Conservation (phyloP, 345 rosid genomes). For the Cardamine occulta region DNA sequence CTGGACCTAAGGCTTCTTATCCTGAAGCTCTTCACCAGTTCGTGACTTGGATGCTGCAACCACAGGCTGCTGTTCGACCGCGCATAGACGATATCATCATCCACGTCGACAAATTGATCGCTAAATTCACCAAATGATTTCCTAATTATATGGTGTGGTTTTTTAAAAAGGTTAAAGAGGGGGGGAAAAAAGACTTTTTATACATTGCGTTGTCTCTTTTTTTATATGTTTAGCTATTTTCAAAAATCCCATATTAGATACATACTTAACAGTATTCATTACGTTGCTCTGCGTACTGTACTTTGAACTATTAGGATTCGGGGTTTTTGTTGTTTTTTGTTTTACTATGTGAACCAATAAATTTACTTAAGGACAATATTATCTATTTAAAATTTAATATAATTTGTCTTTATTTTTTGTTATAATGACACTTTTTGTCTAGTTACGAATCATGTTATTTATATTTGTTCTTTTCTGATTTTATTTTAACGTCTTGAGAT, state of each 20-base stretch:
- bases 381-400: neutral
- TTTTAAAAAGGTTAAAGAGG: neutral
- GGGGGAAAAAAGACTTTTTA: neutral
- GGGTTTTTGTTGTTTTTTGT: slow-evolving; percentile 4
- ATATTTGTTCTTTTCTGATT: neutral
- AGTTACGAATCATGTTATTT: neutral
- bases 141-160: slow-evolving; percentile 22
- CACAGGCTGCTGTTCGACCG: slow-evolving; percentile 88
- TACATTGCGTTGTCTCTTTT: slow-evolving; percentile 24
- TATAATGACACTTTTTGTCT: neutral
- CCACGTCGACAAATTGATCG: slow-evolving; percentile 90
- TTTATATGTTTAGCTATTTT: slow-evolving; percentile 29
- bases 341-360: slow-evolving; percentile 16
- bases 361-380: slow-evolving; percentile 12
- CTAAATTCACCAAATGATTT: slow-evolving; percentile 64
- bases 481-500: neutral
- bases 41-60: slow-evolving; percentile 98
- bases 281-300: slow-evolving; percentile 28
- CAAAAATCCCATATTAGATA: slow-evolving; percentile 14
- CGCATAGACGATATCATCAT: slow-evolving; percentile 80
- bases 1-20: slow-evolving; percentile 73
- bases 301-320: slow-evolving; percentile 28
- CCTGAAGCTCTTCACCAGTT: slow-evolving; percentile 96
- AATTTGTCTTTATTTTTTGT: neutral
- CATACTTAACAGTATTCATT: slow-evolving; percentile 20